A percentile compares a stretch with the other conserved stretches of the same genome.
These are phyloP conservation scores for Clarireedia hainanense DNA, from an alignment of 2,329 filamentous ascomycete genomes.

Conservation along the genomic window DNA sequence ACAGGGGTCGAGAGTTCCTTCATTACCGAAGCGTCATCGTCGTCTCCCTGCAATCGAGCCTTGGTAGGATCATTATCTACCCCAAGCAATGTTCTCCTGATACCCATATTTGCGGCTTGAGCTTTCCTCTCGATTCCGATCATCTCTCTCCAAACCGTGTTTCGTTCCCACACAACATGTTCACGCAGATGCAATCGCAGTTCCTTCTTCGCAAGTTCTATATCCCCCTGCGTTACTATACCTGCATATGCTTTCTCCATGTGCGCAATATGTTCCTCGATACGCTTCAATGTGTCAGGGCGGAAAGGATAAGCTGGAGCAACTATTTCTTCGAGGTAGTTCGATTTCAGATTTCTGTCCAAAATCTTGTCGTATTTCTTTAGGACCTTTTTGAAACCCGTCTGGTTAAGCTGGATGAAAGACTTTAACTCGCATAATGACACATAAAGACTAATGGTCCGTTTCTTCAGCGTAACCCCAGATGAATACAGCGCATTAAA, in stretches of 20 bases:
- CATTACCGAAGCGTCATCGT: slow-evolving; percentile 50
- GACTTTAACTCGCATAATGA: slow-evolving; percentile 92
- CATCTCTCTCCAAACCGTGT: slow-evolving; percentile 98
- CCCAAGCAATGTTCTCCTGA: slow-evolving; percentile 70
- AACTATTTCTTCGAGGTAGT: slow-evolving; percentile 69
- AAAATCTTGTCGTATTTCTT: slow-evolving; percentile 99
- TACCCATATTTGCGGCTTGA: slow-evolving; percentile 84
- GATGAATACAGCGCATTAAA: slow-evolving; percentile 60
- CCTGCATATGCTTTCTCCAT: slow-evolving; percentile 77
- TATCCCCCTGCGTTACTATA: slow-evolving; percentile 75
- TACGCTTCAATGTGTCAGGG: slow-evolving; percentile 56
- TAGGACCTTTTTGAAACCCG: slow-evolving; percentile 89
- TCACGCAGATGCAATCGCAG: slow-evolving; percentile 85
- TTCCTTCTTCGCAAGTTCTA: slow-evolving; percentile 70
- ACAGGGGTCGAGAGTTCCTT: slow-evolving; percentile 74
- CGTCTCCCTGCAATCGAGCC: slow-evolving; percentile 77
- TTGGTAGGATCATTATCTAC: slow-evolving; percentile 59
- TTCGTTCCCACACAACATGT: slow-evolving; percentile 97
- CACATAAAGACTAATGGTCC: slow-evolving; percentile 80
- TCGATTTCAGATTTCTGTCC: slow-evolving; percentile 68
- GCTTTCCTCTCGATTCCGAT: slow-evolving; percentile 95
- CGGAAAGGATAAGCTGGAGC: slow-evolving; percentile 76
- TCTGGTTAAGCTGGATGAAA: slow-evolving; percentile 91
- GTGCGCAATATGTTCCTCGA: slow-evolving; percentile 64
- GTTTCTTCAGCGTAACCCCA: slow-evolving; percentile 85